Percentiles rank a stretch among this genome's conserved stretches.
Evolutionary conservation across 306 rosid genomes (phyloP).

Genomic region (Begonia loranthoides): DNA sequence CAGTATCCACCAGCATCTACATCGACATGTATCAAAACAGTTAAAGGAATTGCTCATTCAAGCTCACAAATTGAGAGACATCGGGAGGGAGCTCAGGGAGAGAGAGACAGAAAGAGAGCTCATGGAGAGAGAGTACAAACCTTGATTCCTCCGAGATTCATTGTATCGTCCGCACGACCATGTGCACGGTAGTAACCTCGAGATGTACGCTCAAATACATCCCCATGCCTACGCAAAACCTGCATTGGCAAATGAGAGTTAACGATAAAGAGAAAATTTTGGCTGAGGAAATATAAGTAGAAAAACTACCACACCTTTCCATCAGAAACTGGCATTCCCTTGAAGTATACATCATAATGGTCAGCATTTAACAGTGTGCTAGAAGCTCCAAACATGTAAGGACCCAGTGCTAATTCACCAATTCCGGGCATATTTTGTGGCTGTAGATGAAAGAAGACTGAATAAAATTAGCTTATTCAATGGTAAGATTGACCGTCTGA

Average conservation of each 20-base stretch:
- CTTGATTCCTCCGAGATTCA: constrained; percentile 99
- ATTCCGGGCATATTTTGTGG: constrained; percentile 63
- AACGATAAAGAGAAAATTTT: constrained; percentile 4
- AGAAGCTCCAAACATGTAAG: constrained; percentile 77
- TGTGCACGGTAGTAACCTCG: constrained; percentile 86
- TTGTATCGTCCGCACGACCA: constrained; percentile 95
- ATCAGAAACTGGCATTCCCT: constrained; percentile 73
- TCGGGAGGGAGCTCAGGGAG: too few species aligned
- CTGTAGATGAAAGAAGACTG: constrained; percentile 19
- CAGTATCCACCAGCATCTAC: too few species aligned
- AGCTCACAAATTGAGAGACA: too few species aligned
- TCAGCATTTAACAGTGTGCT: constrained; percentile 68
- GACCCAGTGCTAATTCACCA: constrained; percentile 94
- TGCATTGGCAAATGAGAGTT: constrained; percentile 13
- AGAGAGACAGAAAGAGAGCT: too few species aligned
- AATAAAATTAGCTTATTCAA: too few species aligned
- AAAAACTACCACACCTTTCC: constrained; percentile 50
- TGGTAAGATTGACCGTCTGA: too few species aligned
- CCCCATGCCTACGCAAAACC: constrained; percentile 91
- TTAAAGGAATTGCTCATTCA: too few species aligned
- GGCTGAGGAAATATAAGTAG: constrained; percentile 9
- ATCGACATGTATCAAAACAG: too few species aligned
- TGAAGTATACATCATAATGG: constrained; percentile 70
- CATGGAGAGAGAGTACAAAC: constrained; percentile 20
- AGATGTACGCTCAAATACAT: constrained; percentile 69